Evolutionary conservation across 108 stramenopile species (phyloP).

Genomic region (Pinguiococcus pyrenoidosus): DNA sequence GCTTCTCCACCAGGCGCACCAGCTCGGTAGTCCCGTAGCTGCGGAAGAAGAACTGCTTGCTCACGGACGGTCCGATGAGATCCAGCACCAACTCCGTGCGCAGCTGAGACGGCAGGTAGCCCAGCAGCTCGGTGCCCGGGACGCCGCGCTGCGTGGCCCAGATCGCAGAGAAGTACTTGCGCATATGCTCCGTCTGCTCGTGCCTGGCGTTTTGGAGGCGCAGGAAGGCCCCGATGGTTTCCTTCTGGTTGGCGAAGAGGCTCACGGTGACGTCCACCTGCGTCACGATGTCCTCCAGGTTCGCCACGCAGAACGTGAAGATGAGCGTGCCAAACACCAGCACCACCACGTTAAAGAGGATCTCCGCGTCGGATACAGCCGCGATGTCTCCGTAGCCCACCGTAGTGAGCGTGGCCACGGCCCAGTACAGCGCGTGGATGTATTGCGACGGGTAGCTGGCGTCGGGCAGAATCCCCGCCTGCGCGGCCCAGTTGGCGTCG

Average conservation of each 20-base stretch:
- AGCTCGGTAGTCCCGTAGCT: constrained; percentile 22
- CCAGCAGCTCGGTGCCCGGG: constrained; percentile 25
- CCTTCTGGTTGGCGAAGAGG: constrained; percentile 35
- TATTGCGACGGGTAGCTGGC: background rate
- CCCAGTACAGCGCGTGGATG: background rate
- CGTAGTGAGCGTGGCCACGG: background rate
- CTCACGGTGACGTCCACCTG: constrained; percentile 48
- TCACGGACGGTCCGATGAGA: constrained; percentile 12
- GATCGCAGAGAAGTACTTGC: constrained; percentile 28
- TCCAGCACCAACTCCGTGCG: constrained; percentile 24
- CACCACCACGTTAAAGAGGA: constrained; percentile 32
- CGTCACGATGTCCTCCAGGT: constrained; percentile 47
- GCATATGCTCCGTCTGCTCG: constrained; percentile 19
- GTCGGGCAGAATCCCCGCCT: background rate
- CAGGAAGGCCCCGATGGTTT: constrained; percentile 26
- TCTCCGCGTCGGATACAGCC: constrained; percentile 30
- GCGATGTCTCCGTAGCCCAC: constrained; percentile 34
- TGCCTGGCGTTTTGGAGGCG: constrained; percentile 23
- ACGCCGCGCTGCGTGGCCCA: constrained; percentile 42
- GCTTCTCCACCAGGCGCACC: constrained; percentile 7
- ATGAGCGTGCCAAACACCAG: constrained; percentile 36
- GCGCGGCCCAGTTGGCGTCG: background rate
- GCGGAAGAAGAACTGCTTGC: constrained; percentile 28
- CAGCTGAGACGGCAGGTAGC: constrained; percentile 26
- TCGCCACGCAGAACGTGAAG: constrained; percentile 40